phyloP scores from a whole-genome alignment of 2,329 filamentous ascomycete species.

The Fusarium sp. region DNA sequence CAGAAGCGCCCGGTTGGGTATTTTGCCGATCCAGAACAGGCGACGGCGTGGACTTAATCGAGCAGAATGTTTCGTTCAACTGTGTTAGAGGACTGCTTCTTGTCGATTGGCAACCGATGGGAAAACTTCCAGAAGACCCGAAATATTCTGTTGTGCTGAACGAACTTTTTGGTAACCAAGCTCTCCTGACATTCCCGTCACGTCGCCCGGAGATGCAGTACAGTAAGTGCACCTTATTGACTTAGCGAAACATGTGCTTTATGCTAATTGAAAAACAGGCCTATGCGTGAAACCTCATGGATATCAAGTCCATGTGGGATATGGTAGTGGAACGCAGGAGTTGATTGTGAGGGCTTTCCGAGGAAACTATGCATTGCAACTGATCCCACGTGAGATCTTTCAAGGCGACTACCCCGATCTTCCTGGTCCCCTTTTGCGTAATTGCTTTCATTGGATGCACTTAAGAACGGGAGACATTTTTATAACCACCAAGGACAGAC shows the following conservation, averaged over 20 bases:
- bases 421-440: slow-evolving; percentile 58
- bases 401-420: slow-evolving; percentile 52
- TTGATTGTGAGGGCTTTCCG: slow-evolving; percentile 44
- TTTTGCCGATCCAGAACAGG: slow-evolving; percentile 25
- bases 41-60: not conserved
- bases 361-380: slow-evolving; percentile 29
- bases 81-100: slow-evolving; percentile 43
- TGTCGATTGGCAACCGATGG: slow-evolving; percentile 48
- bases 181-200: slow-evolving; percentile 64
- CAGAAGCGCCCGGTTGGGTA: slow-evolving; percentile 17
- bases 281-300: slow-evolving; percentile 16
- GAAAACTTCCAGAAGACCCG: slow-evolving; percentile 63
- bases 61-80: slow-evolving; percentile 49
- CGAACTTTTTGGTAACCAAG: slow-evolving; percentile 65
- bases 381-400: slow-evolving; percentile 36
- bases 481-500: slow-evolving; percentile 28
- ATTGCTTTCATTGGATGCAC: slow-evolving; percentile 67
- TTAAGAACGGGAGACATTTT: slow-evolving; percentile 31
- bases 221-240: not conserved
- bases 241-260: not conserved
- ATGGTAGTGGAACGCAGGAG: slow-evolving; percentile 22
- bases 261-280: not conserved
- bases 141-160: slow-evolving; percentile 52
- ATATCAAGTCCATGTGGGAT: slow-evolving; percentile 65
- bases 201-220: slow-evolving; percentile 64